A percentile compares a stretch with the other conserved stretches of the same genome.
phyloP scores from a whole-genome alignment of 768 basidiomycete genomes.

The Suillus ampliporus region DNA sequence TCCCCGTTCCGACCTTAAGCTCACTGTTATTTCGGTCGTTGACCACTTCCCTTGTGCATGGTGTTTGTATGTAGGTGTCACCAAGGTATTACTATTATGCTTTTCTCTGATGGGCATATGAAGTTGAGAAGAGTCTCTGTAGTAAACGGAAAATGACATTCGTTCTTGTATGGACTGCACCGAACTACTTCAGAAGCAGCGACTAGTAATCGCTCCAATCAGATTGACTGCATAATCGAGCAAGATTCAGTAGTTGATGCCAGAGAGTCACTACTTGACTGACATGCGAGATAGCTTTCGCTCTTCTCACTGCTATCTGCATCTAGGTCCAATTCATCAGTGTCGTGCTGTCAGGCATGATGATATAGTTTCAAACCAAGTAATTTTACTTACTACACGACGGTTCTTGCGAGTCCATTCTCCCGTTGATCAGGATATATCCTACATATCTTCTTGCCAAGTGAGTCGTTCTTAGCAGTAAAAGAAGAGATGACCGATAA shows the following conservation, averaged over 20 bases:
- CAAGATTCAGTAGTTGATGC: not conserved
- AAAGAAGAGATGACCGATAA: not conserved
- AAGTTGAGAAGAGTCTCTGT: slow-evolving; percentile 4
- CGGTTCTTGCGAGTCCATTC: not conserved
- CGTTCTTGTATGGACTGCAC: not conserved
- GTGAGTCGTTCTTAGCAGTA: slow-evolving; percentile 17
- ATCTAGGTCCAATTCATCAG: not conserved
- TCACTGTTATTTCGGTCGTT: not conserved
- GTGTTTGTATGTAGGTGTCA: not conserved
- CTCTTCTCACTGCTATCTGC: not conserved
- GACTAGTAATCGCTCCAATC: not conserved
- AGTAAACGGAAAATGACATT: slow-evolving; percentile 2
- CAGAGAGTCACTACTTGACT: not conserved
- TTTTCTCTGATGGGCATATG: not conserved
- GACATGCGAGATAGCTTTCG: not conserved
- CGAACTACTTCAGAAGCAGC: not conserved
- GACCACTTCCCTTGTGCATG: slow-evolving; percentile 2
- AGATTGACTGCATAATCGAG: not conserved
- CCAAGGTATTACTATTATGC: not conserved
- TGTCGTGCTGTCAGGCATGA: not conserved
- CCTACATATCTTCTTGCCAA: slow-evolving; percentile 34
- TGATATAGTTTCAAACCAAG: not conserved
- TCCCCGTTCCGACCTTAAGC: not conserved
- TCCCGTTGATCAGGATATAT: slow-evolving; percentile 14
- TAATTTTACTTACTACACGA: not conserved